Evolutionary conservation across 179 eudicot species (phyloP).

Genomic region (Beta corolliflora): DNA sequence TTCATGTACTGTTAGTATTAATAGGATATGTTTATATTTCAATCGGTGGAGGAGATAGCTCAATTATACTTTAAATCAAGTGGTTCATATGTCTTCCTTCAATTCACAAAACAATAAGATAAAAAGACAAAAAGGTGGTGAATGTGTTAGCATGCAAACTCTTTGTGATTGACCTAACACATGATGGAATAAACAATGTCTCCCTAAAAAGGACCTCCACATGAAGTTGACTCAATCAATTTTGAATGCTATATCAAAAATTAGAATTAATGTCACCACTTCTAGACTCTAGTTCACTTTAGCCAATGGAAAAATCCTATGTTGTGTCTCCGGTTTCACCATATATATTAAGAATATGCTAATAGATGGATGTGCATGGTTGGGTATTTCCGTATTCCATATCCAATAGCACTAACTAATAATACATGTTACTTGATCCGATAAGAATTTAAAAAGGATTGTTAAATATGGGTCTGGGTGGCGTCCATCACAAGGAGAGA

Average conservation of each 20-base stretch:
- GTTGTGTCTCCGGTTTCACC: conserved; percentile 11
- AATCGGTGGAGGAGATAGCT: background rate
- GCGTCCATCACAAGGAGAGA: too few relatives aligned
- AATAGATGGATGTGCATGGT: too few relatives aligned
- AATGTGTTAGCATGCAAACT: conserved; percentile 3
- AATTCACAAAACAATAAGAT: too few relatives aligned
- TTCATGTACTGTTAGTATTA: too few relatives aligned
- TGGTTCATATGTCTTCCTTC: background rate
- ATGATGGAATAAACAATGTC: conserved; percentile 20
- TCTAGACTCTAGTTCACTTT: background rate
- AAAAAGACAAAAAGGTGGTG: background rate
- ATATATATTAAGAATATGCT: too few relatives aligned
- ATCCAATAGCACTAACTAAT: too few relatives aligned
- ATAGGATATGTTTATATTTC: background rate
- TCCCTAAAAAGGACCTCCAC: background rate
- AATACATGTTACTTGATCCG: too few relatives aligned
- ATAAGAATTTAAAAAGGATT: too few relatives aligned
- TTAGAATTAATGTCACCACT: background rate
- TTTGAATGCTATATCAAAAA: background rate
- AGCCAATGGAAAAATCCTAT: conserved; percentile 23
- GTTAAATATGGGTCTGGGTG: too few relatives aligned
- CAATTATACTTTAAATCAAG: background rate
- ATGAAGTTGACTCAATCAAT: conserved; percentile 19
- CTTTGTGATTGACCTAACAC: conserved; percentile 22
- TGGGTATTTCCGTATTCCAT: too few relatives aligned